Evolutionary conservation across 176 grass and related monocot genomes (phyloP), one percentile per base, ranked within the genome.

Genomic region (Lolium rigidum): DNA sequence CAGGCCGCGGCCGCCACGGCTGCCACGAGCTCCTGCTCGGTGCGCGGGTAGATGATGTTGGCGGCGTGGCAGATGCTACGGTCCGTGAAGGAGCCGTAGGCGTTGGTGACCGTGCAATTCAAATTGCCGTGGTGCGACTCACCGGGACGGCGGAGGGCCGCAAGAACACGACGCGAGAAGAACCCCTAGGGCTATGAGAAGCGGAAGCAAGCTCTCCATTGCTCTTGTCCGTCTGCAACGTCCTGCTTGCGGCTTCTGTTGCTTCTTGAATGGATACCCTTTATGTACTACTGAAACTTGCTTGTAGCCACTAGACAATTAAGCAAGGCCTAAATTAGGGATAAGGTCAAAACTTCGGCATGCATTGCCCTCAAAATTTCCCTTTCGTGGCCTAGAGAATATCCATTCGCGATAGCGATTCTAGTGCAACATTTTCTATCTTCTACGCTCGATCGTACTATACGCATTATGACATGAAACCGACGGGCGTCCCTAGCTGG

Each of bases 61-160:
- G 43, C 20, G 43, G 70, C 70, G 6, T 46, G 70, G 70, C 70
- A 73, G 11, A 15, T 21, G 70, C 6, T 15, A 43, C 70, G 70
- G 70, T 73, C 70, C n/a, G 70, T 46, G 11, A 48, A 73, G 41
- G 70, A 48, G 21, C 70, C 43, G 2, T 24, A 46, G 0, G 70
- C 14, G 70, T 73, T 73, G 70, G 70, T 73, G 70, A 73, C 70
- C 43, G 70, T 73, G 70, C 70, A 73, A 41, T 62, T 62, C 21
- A 21, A 62, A 10, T 21, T 62, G 21, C 59, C 59, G 22, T 62
- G 21, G 22, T 73, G 70, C 70, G 43, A 15, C 43, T n/a, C 43
- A 48, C 70, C 70, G 70, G 43, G 43, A n/a, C 43, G 70, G 43
- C 18, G 70, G 70, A 47, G 70, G 83, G 80, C 87, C 89, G 7